A percentile compares a stretch with the other conserved stretches of the same genome.
Evolutionary conservation across 2,329 filamentous ascomycete species (phyloP).

Genomic region (Aureobasidium namibiae): DNA sequence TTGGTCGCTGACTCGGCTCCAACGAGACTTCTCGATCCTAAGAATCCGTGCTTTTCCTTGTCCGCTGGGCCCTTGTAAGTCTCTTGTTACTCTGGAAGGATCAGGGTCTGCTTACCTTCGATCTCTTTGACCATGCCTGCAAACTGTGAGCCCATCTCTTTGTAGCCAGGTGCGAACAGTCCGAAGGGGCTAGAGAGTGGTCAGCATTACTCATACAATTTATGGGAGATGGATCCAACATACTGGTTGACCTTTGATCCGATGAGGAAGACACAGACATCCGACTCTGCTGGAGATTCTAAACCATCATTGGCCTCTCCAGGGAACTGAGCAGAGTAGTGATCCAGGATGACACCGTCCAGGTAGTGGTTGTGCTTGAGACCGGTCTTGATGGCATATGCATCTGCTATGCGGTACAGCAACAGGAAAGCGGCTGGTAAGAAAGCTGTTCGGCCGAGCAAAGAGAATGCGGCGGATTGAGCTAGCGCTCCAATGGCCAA

Average conservation of each 20-base stretch:
- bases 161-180: constrained; percentile 37
- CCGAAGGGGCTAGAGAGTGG: constrained; percentile 36
- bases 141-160: constrained; percentile 34
- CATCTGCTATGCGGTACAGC: constrained; percentile 26
- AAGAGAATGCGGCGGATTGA: constrained; percentile 31
- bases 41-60: constrained; percentile 39
- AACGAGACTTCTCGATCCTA: constrained; percentile 38
- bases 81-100: too few relatives aligned
- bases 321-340: constrained; percentile 33
- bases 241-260: constrained; percentile 30
- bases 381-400: constrained; percentile 26
- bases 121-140: constrained; percentile 28
- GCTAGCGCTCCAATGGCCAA: constrained; percentile 32
- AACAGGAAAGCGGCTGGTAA: constrained; percentile 28
- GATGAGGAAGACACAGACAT: constrained; percentile 33
- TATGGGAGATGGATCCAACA: not conserved
- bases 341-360: constrained; percentile 27
- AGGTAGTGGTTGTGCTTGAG: constrained; percentile 32
- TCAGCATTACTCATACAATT: not conserved
- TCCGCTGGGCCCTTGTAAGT: constrained; percentile 17
- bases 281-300: constrained; percentile 22
- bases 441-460: constrained; percentile 28
- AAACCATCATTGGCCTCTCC: constrained; percentile 26
- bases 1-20: constrained; percentile 30
- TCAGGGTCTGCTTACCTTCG: constrained; percentile 15